Evolutionary conservation across 2,329 filamentous ascomycete genomes (phyloP).

Genomic region (Fusarium verrucosum): DNA sequence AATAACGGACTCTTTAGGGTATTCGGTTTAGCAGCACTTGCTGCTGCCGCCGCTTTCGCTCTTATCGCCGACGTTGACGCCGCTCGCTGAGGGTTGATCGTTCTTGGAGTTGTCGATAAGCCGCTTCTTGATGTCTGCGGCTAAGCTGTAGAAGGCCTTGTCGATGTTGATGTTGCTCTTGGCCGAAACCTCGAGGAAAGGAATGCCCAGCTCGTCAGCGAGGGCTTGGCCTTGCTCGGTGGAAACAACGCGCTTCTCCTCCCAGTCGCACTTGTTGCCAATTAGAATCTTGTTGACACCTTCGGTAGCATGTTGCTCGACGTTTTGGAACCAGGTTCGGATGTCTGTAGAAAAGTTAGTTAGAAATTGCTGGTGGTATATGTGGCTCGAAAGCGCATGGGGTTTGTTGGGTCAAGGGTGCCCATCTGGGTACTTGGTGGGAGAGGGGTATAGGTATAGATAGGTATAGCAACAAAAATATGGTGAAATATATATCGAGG

Average conservation of each 20-base stretch:
- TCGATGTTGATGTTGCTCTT: conserved; percentile 99
- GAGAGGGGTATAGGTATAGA: not conserved
- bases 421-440: not conserved
- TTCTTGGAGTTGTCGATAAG: conserved; percentile 91
- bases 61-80: conserved; percentile 75
- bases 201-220: conserved; percentile 94
- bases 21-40: conserved; percentile 76
- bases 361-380: conserved; percentile 19
- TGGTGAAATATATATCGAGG: not conserved
- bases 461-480: not conserved
- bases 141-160: conserved; percentile 96
- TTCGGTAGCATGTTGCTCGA: conserved; percentile 97
- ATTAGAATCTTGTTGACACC: conserved; percentile 99
- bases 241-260: conserved; percentile 95
- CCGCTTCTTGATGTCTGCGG: conserved; percentile 97
- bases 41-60: conserved; percentile 66
- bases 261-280: conserved; percentile 99
- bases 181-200: conserved; percentile 97
- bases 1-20: conserved; percentile 29
- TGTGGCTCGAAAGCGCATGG: conserved; percentile 4
- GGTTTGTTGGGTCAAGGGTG: conserved; percentile 8
- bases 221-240: conserved; percentile 93
- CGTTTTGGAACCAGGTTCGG: conserved; percentile 98
- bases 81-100: conserved; percentile 67
- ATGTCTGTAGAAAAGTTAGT: conserved; percentile 72